Evolutionary conservation across 192 early-diverging fungal species (phyloP).

Genomic region (Rhizoclosmatium globosum): DNA sequence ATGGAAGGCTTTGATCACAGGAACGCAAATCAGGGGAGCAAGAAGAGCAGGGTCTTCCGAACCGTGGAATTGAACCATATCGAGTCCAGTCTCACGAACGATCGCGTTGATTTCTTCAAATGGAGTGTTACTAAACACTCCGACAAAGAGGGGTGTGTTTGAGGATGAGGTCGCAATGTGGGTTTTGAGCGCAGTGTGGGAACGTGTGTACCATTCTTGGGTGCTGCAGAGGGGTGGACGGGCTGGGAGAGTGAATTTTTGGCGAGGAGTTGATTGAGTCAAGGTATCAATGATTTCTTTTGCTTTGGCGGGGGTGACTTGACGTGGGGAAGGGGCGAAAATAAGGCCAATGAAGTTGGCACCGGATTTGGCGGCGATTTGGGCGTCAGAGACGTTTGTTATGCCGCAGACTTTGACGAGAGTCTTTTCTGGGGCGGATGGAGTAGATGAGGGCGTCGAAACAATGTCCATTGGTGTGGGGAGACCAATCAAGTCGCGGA

Average conservation of each 20-base stretch:
- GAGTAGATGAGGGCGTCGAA: not conserved
- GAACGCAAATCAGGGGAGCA: constrained; percentile 76
- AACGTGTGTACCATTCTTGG: constrained; percentile 21
- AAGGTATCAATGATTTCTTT: constrained; percentile 67
- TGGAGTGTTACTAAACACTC: constrained; percentile 91
- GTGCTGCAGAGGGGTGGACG: not conserved
- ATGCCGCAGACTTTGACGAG: constrained; percentile 95
- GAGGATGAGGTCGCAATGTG: constrained; percentile 16
- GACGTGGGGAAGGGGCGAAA: constrained; percentile 84
- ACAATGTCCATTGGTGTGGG: constrained; percentile 30
- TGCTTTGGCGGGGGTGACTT: constrained; percentile 73
- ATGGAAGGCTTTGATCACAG: constrained; percentile 91
- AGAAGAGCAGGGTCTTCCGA: constrained; percentile 69
- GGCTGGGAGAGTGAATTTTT: not conserved
- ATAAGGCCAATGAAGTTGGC: constrained; percentile 96
- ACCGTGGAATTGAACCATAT: constrained; percentile 95
- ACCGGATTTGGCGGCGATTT: constrained; percentile 75
- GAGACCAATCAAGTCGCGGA: constrained; percentile 70
- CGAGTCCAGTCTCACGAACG: constrained; percentile 72
- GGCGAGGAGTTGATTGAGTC: not conserved
- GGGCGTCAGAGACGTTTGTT: constrained; percentile 80
- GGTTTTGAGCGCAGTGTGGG: not conserved
- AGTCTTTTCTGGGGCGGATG: not conserved
- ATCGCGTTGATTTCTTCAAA: constrained; percentile 77
- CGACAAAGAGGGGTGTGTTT: constrained; percentile 81